Percentiles rank a stretch among this genome's conserved stretches.
Conservation (phyloP, 129 eudicot species). For the Deinandra increscens region DNA sequence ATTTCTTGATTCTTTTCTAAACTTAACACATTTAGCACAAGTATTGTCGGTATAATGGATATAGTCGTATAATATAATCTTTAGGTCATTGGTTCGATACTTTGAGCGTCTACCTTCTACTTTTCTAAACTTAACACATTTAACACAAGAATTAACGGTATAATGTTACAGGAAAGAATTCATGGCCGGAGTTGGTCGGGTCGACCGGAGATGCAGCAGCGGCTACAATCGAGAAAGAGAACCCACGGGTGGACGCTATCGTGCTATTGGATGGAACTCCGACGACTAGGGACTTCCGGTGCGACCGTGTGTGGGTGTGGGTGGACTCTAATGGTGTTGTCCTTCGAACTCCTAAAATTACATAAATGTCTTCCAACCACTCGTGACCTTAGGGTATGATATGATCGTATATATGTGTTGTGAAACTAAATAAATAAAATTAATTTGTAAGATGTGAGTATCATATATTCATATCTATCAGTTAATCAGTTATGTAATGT, state of each 20-base stretch:
- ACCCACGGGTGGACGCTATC: conserved; percentile 42
- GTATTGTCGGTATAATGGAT: too few species aligned
- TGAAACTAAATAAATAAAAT: neutral
- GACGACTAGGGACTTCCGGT: conserved; percentile 34
- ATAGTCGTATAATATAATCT: too few species aligned
- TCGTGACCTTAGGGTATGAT: neutral
- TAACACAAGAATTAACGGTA: too few species aligned
- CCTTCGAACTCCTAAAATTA: conserved; percentile 34
- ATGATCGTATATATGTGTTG: neutral
- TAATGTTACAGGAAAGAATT: conserved; percentile 38
- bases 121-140: too few species aligned
- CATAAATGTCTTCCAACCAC: too few species aligned
- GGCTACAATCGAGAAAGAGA: conserved; percentile 44
- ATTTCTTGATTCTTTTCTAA: too few species aligned
- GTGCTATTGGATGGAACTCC: conserved; percentile 47
- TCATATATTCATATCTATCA: neutral
- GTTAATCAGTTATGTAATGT: too few species aligned
- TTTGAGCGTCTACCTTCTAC: too few species aligned
- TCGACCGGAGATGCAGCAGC: conserved; percentile 35
- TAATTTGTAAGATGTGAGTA: neutral
- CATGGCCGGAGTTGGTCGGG: conserved; percentile 63
- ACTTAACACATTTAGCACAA: too few species aligned
- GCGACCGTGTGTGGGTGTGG: conserved; percentile 62
- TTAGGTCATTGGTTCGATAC: too few species aligned
- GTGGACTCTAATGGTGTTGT: conserved; percentile 34